These are phyloP conservation scores for Spathaspora hagerdaliae DNA, from an alignment of 805 yeast species.

Conservation along the genomic window DNA sequence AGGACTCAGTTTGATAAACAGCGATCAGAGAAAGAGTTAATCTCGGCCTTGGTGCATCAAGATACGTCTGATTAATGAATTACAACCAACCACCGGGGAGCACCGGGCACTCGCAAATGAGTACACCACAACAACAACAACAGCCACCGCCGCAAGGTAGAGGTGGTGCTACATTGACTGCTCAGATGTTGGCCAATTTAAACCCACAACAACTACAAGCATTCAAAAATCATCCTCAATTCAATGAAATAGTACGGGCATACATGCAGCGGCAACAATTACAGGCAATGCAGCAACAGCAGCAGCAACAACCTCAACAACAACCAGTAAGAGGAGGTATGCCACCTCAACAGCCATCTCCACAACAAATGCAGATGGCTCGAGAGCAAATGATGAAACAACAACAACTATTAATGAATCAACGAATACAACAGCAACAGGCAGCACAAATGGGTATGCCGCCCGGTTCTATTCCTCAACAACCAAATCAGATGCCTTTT, in stretches of 20 bases:
- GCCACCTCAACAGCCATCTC: neutral
- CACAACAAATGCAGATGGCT: constrained; percentile 2
- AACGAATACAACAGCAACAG: constrained; percentile 1
- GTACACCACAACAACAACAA: constrained; percentile 4
- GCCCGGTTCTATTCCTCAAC: constrained; percentile 2
- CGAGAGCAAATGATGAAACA: constrained; percentile 7
- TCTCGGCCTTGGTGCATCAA: too few relatives aligned
- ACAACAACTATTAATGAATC: constrained; percentile 6
- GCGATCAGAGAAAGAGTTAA: too few relatives aligned
- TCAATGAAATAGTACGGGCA: constrained; percentile 36
- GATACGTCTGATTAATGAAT: constrained; percentile 4
- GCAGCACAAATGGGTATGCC: neutral
- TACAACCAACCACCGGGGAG: constrained; percentile 8
- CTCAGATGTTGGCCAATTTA: constrained; percentile 25
- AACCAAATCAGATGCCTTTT: constrained; percentile 7
- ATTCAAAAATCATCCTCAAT: constrained; percentile 39
- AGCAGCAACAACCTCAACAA: constrained; percentile 14
- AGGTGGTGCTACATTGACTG: constrained; percentile 14
- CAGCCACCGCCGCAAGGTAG: constrained; percentile 3
- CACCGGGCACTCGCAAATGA: constrained; percentile 2
- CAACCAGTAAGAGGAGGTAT: neutral
- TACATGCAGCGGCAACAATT: constrained; percentile 39
- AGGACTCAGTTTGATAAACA: too few relatives aligned
- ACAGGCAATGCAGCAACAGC: constrained; percentile 35
- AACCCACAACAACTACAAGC: constrained; percentile 42